Evolutionary conservation across 805 yeast genomes (phyloP).

Genomic region (Yarrowia deformans): DNA sequence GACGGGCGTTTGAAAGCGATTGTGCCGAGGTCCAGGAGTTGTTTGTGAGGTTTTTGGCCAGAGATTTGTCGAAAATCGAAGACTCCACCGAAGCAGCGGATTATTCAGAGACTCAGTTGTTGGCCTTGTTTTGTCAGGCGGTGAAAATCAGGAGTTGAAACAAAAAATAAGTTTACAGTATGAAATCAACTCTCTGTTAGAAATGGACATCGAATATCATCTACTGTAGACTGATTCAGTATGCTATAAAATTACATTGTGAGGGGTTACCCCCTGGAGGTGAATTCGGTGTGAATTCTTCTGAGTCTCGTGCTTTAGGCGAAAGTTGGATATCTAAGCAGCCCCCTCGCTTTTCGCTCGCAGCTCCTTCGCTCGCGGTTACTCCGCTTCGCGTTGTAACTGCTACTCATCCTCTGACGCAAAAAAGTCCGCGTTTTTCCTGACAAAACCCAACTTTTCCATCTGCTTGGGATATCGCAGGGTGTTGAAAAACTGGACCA

Average conservation of each 20-base stretch:
- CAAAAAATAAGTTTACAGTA: too few species aligned
- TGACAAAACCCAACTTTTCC: conserved; percentile 64
- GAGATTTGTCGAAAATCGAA: background rate
- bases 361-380: too few species aligned
- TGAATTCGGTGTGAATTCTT: too few species aligned
- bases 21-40: background rate
- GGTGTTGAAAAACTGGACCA: conserved; percentile 77
- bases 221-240: too few species aligned
- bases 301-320: too few species aligned
- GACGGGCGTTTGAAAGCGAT: background rate
- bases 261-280: too few species aligned
- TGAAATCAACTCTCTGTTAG: too few species aligned
- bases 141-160: background rate
- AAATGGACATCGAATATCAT: too few species aligned
- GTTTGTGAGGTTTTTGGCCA: background rate
- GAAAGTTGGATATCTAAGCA: too few species aligned
- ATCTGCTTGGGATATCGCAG: conserved; percentile 57
- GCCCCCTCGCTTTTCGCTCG: too few species aligned
- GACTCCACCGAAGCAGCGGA: background rate
- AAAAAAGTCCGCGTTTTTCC: conserved; percentile 55
- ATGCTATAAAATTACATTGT: too few species aligned
- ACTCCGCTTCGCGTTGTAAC: too few species aligned
- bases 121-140: conserved; percentile 1
- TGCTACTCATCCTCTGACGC: conserved; percentile 37
- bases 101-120: background rate